Evolutionary conservation across 768 basidiomycete species (phyloP).

Genomic region (Lactifluus volemus): DNA sequence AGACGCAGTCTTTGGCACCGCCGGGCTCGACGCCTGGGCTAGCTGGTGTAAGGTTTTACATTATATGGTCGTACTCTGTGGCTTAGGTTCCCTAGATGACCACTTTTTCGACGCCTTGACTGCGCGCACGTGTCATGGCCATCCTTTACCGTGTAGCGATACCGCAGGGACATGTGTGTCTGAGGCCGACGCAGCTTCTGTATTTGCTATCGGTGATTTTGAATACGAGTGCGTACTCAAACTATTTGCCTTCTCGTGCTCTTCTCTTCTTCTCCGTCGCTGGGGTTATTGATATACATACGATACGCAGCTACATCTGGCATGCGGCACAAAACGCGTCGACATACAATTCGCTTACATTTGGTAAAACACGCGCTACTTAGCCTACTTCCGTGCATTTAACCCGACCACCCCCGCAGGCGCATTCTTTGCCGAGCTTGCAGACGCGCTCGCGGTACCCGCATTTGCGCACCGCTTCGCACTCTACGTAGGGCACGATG

Average conservation of each 20-base stretch:
- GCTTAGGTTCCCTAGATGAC: conserved; percentile 27
- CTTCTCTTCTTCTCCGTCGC: not conserved
- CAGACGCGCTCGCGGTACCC: conserved; percentile 28
- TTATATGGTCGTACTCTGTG: conserved; percentile 17
- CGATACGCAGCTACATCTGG: conserved; percentile 38
- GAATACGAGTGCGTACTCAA: conserved; percentile 31
- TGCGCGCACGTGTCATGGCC: conserved; percentile 39
- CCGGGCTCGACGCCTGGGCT: conserved; percentile 33
- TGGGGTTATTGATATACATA: not conserved
- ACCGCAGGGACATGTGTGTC: conserved; percentile 33
- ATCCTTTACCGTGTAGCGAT: conserved; percentile 37
- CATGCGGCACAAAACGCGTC: conserved; percentile 38
- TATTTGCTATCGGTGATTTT: conserved; percentile 32
- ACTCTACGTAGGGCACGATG: conserved; percentile 42
- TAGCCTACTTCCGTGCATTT: not conserved
- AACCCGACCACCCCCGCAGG: conserved; percentile 23
- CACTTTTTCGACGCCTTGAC: conserved; percentile 47
- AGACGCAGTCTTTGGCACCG: conserved; percentile 33
- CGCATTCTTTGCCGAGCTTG: conserved; percentile 38
- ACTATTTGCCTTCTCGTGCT: not conserved
- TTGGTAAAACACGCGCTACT: conserved; percentile 25
- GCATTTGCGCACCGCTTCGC: conserved; percentile 30
- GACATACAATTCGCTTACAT: conserved; percentile 36
- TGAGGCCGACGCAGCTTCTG: conserved; percentile 29
- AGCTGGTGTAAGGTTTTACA: conserved; percentile 31